Conservation (phyloP, 495 filamentous ascomycete species). For the Penicillium psychrofluorescens region DNA sequence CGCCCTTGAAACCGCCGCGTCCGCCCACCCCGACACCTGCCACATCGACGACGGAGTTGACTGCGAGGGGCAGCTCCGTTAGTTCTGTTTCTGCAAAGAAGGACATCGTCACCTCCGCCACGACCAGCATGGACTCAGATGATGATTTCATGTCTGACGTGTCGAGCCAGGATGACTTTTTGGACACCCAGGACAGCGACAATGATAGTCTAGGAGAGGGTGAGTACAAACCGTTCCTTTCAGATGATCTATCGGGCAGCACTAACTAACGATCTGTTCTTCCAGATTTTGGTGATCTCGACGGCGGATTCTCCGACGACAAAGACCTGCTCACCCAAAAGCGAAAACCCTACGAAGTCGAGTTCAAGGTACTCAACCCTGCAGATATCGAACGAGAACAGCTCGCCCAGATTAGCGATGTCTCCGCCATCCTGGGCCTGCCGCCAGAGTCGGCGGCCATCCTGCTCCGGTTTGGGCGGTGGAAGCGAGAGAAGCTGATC, state of each 20-base stretch:
- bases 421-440: constrained; percentile 79
- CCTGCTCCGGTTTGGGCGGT: constrained; percentile 76
- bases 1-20: constrained; percentile 4
- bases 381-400: constrained; percentile 75
- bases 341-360: constrained; percentile 74
- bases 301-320: constrained; percentile 65
- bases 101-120: constrained; percentile 38
- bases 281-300: constrained; percentile 67
- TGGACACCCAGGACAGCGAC: constrained; percentile 61
- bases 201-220: constrained; percentile 74
- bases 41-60: not conserved
- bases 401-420: constrained; percentile 75
- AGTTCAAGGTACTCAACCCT: constrained; percentile 73
- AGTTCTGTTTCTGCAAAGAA: not conserved
- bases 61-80: not conserved
- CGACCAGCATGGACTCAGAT: constrained; percentile 81
- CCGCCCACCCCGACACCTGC: constrained; percentile 3
- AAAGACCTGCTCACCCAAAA: constrained; percentile 66
- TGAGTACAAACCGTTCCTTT: constrained; percentile 33
- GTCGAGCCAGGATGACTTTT: constrained; percentile 72
- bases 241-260: not conserved
- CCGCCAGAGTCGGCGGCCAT: constrained; percentile 84
- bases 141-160: constrained; percentile 88
- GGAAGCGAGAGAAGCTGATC: constrained; percentile 93
- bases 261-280: constrained; percentile 4